A percentile compares a stretch with the other conserved stretches of the same genome.
Conservation (phyloP, 176 grass and related monocot genomes). For the Pharus latifolius region DNA sequence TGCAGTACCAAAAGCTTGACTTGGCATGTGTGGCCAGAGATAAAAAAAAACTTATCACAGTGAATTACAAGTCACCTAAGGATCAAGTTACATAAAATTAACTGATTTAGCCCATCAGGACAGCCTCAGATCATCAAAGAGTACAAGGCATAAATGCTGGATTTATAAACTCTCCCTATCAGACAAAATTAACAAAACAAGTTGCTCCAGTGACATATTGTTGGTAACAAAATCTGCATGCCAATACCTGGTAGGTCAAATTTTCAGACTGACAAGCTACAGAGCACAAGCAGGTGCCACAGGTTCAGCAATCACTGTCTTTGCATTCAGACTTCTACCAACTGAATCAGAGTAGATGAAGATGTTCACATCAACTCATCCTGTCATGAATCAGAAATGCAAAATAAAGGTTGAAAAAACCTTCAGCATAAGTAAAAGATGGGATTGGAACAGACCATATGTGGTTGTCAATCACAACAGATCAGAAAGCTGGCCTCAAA, state of each 20-base stretch:
- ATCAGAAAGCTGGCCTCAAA: neutral
- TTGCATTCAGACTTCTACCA: constrained; percentile 72
- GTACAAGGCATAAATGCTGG: constrained; percentile 11
- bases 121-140: neutral
- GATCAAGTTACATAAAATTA: no score
- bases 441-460: constrained; percentile 61
- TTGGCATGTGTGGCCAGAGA: no score
- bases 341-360: constrained; percentile 52
- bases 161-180: constrained; percentile 18
- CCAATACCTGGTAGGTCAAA: constrained; percentile 46
- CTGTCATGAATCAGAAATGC: neutral
- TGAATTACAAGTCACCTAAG: no score
- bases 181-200: constrained; percentile 17
- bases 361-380: neutral
- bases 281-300: constrained; percentile 90
- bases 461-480: constrained; percentile 36
- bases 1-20: no score
- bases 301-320: constrained; percentile 61
- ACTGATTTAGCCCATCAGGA: no score
- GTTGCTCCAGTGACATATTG: no score
- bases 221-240: constrained; percentile 3
- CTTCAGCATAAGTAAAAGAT: no score
- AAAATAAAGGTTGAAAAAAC: no score
- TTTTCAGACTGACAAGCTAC: constrained; percentile 84
- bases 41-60: no score